A percentile compares a stretch with the other conserved stretches of the same genome.
Conservation (phyloP, 73 alveolate species). For the Paraurostyla sp. region DNA sequence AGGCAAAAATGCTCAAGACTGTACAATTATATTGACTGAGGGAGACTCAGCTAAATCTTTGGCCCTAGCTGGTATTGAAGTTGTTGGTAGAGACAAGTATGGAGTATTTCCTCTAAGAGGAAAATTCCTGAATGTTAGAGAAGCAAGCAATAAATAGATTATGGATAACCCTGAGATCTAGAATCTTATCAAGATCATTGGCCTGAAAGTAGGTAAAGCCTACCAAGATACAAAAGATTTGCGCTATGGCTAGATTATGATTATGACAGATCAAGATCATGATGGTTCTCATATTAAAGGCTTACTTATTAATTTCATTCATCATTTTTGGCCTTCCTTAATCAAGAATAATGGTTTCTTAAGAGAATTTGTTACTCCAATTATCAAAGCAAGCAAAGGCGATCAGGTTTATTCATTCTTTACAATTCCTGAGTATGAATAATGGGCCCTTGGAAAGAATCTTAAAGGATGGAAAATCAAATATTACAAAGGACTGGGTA, state of each 20-base stretch:
- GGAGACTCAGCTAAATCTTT: slow-evolving; percentile 99
- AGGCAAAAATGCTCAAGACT: slow-evolving; percentile 89
- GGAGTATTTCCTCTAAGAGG: slow-evolving; percentile 99
- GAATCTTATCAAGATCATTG: slow-evolving; percentile 97
- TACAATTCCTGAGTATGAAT: slow-evolving; percentile 97
- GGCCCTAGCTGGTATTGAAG: slow-evolving; percentile 99
- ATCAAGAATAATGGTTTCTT: slow-evolving; percentile 95
- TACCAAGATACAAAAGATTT: slow-evolving; percentile 88
- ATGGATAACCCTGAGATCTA: slow-evolving; percentile 97
- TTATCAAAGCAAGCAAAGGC: slow-evolving; percentile 95
- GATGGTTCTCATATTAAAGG: slow-evolving; percentile 99
- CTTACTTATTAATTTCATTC: slow-evolving; percentile 97
- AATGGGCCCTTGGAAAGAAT: slow-evolving; percentile 92
- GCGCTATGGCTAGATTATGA: slow-evolving; percentile 95
- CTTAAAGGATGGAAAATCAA: slow-evolving; percentile 95
- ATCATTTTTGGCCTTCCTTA: slow-evolving; percentile 99
- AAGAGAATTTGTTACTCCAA: slow-evolving; percentile 98
- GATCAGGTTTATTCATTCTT: slow-evolving; percentile 88
- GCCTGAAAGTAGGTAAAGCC: slow-evolving; percentile 94
- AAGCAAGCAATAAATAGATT: slow-evolving; percentile 93
- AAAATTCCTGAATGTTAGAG: slow-evolving; percentile 99
- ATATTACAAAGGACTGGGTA: slow-evolving; percentile 99
- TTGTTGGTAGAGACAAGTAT: slow-evolving; percentile 97
- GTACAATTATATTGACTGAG: slow-evolving; percentile 99
- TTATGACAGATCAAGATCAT: slow-evolving; percentile 99